Evolutionary conservation across 140 eudicot genomes (phyloP), one percentile per base, ranked within the genome.

Genomic region (Stevia rebaudiana): DNA sequence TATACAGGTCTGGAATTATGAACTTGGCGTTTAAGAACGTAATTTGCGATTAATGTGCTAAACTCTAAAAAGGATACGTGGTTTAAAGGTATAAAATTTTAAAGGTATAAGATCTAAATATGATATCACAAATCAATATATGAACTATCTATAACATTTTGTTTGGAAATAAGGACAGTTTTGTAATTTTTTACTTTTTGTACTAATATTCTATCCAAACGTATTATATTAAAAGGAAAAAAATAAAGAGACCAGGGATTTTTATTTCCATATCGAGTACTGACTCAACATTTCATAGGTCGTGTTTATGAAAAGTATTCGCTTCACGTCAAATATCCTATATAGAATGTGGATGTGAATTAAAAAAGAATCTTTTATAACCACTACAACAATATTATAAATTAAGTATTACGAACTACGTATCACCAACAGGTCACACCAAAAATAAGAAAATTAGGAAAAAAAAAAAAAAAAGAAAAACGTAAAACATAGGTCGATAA

Each of bases 1-100:
- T 6, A 31, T 19, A 23, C 42, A 31, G 43, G 12, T 7, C 3
- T 16, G 43, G 63, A 56, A 56, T 56, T 3, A 56, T 28, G 17
- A 48, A 54, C 12, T 8, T 25, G 31, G 63, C 24, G 21, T 15
- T 56, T 56, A 56, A 16, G 24, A 42, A 56, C 63, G 63, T 56
- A 56, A 56, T 8, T 56, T 28, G n/a, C 8, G 25, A 56, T 56
- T 31, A 15, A 51, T 30, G 23, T 15, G 8, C 42, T 56, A 31
- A 33, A 30, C 63, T 56, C 43, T 15, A 31, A 3, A 56, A 56
- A 31, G 25, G 41, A 15, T 16, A 16, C 44, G 31, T 8, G 44
- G 44, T 33, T 30, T 31, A 8, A 56, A 56, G n/a, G 24, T 31
- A 31, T 56, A 33, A 56, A 53, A n/a, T n/a, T 33, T 30, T 31